These are phyloP conservation scores for Botryotinia convoluta DNA, from an alignment of 2,329 filamentous ascomycete species.

Conservation along the genomic window DNA sequence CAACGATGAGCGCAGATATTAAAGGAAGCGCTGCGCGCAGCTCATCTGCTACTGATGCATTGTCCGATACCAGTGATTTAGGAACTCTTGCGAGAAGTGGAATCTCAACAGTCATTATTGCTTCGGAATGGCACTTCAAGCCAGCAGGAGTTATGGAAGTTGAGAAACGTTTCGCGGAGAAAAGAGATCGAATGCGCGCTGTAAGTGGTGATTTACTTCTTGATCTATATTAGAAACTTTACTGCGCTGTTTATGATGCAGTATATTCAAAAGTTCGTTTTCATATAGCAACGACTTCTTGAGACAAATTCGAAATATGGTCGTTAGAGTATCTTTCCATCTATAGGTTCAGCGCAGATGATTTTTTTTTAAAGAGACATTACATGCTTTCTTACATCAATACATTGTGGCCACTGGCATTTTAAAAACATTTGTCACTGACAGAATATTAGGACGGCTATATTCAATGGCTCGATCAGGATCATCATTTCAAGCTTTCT, in stretches of 20 bases:
- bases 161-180: slow-evolving; percentile 24
- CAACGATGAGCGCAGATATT: neutral
- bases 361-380: no score
- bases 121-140: slow-evolving; percentile 30
- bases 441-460: slow-evolving; percentile 12
- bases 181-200: neutral
- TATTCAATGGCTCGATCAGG: slow-evolving; percentile 15
- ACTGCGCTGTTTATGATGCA: neutral
- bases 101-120: slow-evolving; percentile 20
- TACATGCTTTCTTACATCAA: no score
- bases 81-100: neutral
- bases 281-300: neutral
- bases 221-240: neutral
- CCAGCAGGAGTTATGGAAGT: slow-evolving; percentile 28
- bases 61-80: neutral
- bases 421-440: neutral
- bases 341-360: neutral
- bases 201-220: neutral
- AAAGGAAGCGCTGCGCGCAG: neutral
- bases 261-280: neutral
- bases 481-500: slow-evolving; percentile 12
- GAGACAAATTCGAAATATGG: no score
- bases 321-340: neutral
- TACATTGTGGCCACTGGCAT: neutral
- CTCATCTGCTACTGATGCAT: neutral